Conservation (phyloP, 2,329 filamentous ascomycete genomes). For the Sporothrix luriei region DNA sequence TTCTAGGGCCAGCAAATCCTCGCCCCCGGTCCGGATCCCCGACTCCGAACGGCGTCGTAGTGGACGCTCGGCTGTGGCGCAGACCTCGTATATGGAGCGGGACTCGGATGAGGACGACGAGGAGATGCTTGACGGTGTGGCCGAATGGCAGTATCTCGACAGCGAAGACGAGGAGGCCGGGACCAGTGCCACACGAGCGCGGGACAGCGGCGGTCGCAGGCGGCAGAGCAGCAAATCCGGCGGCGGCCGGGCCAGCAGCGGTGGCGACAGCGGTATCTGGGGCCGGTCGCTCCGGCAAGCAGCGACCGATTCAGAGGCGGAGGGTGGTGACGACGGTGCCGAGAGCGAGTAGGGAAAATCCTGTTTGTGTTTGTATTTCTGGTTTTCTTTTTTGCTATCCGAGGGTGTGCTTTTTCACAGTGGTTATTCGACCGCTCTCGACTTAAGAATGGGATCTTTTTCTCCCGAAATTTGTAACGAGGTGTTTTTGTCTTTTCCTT, state of each 20-base stretch:
- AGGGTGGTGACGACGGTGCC: constrained; percentile 10
- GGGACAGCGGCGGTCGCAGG: constrained; percentile 2
- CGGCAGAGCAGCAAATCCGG: constrained; percentile 26
- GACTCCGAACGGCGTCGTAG: constrained; percentile 58
- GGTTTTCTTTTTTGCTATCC: not conserved
- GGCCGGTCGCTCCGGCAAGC: constrained; percentile 33
- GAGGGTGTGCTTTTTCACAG: not conserved
- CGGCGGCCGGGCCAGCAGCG: constrained; percentile 15
- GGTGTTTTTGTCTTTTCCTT: not conserved
- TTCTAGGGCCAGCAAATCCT: constrained; percentile 14
- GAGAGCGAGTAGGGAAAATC: constrained; percentile 26
- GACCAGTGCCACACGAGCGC: not conserved
- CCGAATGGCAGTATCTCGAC: constrained; percentile 58
- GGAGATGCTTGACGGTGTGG: constrained; percentile 64
- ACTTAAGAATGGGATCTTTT: not conserved
- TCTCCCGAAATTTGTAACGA: constrained; percentile 4
- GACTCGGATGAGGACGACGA: constrained; percentile 62
- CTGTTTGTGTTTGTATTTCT: not conserved
- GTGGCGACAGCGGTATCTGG: constrained; percentile 26
- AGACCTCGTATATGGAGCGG: constrained; percentile 58
- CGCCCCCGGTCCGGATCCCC: constrained; percentile 39
- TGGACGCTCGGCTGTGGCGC: constrained; percentile 51
- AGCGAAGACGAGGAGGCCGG: constrained; percentile 40
- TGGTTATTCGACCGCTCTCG: not conserved
- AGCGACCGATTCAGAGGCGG: constrained; percentile 27